phyloP scores from a whole-genome alignment of 192 early-diverging fungal genomes.

The Ambispora gerdemannii region DNA sequence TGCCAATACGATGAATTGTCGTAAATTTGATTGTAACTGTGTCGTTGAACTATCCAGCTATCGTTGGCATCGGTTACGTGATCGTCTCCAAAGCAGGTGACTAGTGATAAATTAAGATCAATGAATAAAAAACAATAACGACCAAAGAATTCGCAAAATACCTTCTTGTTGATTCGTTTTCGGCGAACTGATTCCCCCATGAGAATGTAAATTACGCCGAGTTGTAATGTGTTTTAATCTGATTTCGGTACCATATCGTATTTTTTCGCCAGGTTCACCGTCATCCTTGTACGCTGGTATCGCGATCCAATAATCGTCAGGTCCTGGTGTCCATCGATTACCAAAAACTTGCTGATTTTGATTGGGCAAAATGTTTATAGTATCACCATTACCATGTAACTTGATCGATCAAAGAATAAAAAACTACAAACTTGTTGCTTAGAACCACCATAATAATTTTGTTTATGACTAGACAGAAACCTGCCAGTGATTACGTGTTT shows the following conservation, averaged over 20 bases:
- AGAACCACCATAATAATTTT: conserved; percentile 46
- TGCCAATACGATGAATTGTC: conserved; percentile 35
- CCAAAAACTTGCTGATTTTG: conserved; percentile 39
- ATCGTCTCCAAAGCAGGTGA: conserved; percentile 52
- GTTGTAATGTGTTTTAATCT: conserved; percentile 51
- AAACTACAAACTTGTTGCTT: conserved; percentile 44
- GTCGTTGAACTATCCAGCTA: conserved; percentile 54
- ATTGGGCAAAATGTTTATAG: background rate
- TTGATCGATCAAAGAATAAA: background rate
- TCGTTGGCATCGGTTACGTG: conserved; percentile 52
- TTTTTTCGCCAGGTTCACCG: conserved; percentile 39
- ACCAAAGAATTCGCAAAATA: background rate
- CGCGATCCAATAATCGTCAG: conserved; percentile 51
- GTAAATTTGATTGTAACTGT: conserved; percentile 33
- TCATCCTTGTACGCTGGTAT: conserved; percentile 47
- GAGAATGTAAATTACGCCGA: conserved; percentile 54
- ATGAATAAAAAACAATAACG: background rate
- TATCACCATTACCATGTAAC: background rate
- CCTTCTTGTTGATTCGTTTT: conserved; percentile 54
- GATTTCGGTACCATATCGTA: conserved; percentile 47
- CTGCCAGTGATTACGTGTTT: conserved; percentile 58
- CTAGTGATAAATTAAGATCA: background rate
- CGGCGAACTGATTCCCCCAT: conserved; percentile 45
- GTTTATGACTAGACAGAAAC: conserved; percentile 45
- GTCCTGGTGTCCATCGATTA: conserved; percentile 41